Conservation (phyloP, 2,329 filamentous ascomycete species). For the Knufia fluminis region DNA sequence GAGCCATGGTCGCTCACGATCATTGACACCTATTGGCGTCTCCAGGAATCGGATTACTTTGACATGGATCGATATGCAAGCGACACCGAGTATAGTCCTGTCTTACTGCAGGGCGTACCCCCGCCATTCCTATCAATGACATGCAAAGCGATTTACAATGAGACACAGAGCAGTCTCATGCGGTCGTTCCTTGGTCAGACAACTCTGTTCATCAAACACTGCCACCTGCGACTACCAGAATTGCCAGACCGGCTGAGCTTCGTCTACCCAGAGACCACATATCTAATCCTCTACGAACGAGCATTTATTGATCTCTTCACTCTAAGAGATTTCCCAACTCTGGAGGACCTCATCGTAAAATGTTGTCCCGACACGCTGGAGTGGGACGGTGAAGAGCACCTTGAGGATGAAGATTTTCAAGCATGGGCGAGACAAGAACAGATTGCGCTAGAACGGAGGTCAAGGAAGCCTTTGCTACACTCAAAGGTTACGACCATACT, state of each 20-base stretch:
- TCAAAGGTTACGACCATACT: background rate
- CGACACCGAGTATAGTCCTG: background rate
- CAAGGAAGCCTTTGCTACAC: background rate
- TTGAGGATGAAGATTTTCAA: background rate
- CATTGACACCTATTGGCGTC: background rate
- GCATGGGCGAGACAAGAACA: background rate
- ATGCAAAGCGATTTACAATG: background rate
- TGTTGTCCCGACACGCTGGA: background rate
- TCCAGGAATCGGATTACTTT: background rate
- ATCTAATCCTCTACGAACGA: background rate
- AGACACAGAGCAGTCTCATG: background rate
- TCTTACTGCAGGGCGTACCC: background rate
- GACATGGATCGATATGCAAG: background rate
- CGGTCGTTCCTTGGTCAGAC: too few relatives aligned
- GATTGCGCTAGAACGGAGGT: background rate
- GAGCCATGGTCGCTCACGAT: background rate
- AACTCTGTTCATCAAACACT: too few relatives aligned
- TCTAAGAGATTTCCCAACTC: background rate
- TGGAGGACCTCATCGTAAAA: too few relatives aligned
- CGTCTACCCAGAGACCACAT: too few relatives aligned
- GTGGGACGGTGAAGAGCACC: background rate
- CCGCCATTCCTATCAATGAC: background rate
- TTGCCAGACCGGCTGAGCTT: too few relatives aligned
- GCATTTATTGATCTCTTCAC: background rate
- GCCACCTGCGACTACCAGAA: too few relatives aligned